Conservation (phyloP, 371 early-diverging fungal genomes). For the Lichtheimia ornata region DNA sequence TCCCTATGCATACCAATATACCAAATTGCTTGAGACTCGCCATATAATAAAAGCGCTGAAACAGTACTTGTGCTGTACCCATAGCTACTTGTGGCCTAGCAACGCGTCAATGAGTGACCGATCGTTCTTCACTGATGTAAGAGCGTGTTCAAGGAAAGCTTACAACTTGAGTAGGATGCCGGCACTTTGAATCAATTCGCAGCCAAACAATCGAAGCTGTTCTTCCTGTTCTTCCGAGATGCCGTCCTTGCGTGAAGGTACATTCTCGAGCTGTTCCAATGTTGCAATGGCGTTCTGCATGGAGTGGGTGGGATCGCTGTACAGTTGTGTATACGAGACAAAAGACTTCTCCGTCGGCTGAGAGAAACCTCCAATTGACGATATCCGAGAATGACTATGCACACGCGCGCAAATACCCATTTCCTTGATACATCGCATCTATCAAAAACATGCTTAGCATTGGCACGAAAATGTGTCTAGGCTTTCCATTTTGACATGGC, state of each 20-base stretch:
- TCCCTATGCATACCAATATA: conserved; percentile 57
- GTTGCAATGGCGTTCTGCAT: conserved; percentile 72
- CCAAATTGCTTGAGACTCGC: conserved; percentile 74
- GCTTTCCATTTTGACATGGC: no score
- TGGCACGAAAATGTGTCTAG: no score
- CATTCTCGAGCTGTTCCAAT: conserved; percentile 61
- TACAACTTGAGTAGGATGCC: conserved; percentile 86
- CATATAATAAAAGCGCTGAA: conserved; percentile 90
- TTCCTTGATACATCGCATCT: no score
- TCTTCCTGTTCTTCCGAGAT: conserved; percentile 70
- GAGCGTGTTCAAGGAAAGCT: conserved; percentile 13
- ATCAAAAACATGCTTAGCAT: no score
- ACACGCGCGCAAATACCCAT: no score
- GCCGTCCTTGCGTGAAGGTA: conserved; percentile 74
- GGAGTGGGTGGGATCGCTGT: no score
- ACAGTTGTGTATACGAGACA: no score
- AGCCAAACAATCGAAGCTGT: conserved; percentile 75
- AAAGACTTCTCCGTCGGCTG: no score
- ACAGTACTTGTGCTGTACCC: conserved; percentile 94
- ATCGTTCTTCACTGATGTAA: background rate
- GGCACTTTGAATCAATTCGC: conserved; percentile 82
- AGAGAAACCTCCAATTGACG: no score
- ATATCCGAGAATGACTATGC: no score
- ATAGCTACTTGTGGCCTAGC: conserved; percentile 90
- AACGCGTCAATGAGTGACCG: background rate